Evolutionary conservation across 306 rosid genomes (phyloP).

Genomic region (Ammopiptanthus mongolicus): DNA sequence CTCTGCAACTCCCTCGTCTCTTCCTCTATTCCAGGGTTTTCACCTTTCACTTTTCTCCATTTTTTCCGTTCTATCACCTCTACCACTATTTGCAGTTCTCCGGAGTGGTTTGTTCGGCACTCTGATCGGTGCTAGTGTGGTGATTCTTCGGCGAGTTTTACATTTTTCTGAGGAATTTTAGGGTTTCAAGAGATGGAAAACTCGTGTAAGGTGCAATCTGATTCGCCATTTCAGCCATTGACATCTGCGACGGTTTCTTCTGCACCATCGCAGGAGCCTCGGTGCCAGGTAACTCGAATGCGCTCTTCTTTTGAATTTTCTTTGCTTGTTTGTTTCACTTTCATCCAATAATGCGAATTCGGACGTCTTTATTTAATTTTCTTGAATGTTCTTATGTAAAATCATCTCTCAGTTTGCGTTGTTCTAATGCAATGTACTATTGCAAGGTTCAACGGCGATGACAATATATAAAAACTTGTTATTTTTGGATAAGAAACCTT

Average conservation of each 20-base stretch:
- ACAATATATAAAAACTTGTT: neutral
- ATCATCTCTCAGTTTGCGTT: neutral
- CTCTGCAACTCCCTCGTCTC: neutral
- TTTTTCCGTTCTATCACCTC: neutral
- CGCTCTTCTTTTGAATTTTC: neutral
- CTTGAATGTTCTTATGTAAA: neutral
- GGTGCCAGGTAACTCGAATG: conserved; percentile 15
- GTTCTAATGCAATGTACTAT: neutral
- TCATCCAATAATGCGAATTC: too few species aligned
- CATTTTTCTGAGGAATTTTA: neutral
- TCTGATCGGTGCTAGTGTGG: neutral
- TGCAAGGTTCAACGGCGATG: neutral
- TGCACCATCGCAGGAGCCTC: neutral
- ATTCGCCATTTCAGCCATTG: conserved; percentile 18
- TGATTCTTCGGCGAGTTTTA: neutral
- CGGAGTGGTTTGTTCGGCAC: neutral
- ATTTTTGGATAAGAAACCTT: neutral
- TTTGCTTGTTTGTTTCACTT: neutral
- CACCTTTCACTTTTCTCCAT: neutral
- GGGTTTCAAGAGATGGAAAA: neutral
- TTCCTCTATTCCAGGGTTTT: neutral
- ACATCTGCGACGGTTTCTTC: neutral
- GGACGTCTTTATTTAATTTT: too few species aligned
- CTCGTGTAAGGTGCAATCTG: conserved; percentile 20
- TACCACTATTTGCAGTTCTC: neutral